Evolutionary conservation across 2,329 filamentous ascomycete genomes (phyloP).

Genomic region (Thielaviopsis ethacetica): DNA sequence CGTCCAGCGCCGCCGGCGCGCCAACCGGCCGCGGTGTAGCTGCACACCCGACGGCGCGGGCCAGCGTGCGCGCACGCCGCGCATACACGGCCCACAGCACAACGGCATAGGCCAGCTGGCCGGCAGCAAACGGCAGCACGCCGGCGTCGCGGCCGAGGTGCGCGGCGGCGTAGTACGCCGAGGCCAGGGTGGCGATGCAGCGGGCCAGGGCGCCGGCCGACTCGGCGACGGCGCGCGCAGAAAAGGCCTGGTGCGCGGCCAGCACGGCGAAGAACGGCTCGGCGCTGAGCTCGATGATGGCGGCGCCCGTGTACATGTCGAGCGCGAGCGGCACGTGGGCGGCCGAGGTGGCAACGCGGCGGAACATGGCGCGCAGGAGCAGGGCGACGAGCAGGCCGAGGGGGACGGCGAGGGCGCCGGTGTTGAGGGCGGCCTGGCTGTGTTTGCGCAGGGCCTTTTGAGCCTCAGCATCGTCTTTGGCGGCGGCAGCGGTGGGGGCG

Average conservation of each 20-base stretch:
- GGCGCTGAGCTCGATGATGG: constrained; percentile 58
- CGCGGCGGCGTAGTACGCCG: constrained; percentile 46
- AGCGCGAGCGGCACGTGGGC: constrained; percentile 41
- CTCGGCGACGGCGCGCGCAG: constrained; percentile 67
- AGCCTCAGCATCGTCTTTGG: too few relatives aligned
- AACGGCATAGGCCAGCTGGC: constrained; percentile 62
- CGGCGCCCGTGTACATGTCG: constrained; percentile 37
- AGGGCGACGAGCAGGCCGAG: constrained; percentile 51
- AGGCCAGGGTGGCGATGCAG: constrained; percentile 56
- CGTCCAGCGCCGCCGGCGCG: constrained; percentile 27
- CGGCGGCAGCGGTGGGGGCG: too few relatives aligned
- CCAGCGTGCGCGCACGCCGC: constrained; percentile 39
- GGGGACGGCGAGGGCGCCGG: constrained; percentile 63
- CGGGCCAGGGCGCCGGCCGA: constrained; percentile 63
- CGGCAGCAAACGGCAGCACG: constrained; percentile 75
- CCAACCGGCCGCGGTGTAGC: constrained; percentile 32
- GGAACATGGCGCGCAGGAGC: constrained; percentile 51
- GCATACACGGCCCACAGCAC: constrained; percentile 56
- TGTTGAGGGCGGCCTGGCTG: constrained; percentile 74
- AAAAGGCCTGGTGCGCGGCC: constrained; percentile 67
- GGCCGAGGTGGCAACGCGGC: constrained; percentile 32
- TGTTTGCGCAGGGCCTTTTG: too few relatives aligned
- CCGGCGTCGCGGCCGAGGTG: constrained; percentile 39
- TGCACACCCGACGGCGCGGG: constrained; percentile 47
- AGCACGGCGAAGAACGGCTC: constrained; percentile 84